Evolutionary conservation across 345 rosid genomes (phyloP).

Genomic region (Ceriops tagal): DNA sequence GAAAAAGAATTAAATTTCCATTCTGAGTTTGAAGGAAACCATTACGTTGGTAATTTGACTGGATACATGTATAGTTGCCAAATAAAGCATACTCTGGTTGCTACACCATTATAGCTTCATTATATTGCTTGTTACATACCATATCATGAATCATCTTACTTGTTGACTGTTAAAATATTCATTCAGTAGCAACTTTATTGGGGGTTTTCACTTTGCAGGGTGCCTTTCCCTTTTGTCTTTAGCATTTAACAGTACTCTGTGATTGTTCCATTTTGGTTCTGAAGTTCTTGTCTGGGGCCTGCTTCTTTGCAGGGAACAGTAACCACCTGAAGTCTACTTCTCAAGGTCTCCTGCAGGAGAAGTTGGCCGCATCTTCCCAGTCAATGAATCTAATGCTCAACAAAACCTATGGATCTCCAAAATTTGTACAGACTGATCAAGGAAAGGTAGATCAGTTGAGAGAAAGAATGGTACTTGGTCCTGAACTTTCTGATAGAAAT

Average conservation of each 20-base stretch:
- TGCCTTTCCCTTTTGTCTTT: neutral
- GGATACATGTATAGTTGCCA: neutral
- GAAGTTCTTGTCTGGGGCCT: slow-evolving; percentile 22
- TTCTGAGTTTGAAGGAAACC: neutral
- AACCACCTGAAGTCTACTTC: slow-evolving; percentile 41
- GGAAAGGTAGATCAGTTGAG: slow-evolving; percentile 41
- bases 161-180: neutral
- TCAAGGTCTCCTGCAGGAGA: slow-evolving; percentile 38
- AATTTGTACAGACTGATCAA: slow-evolving; percentile 42
- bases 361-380: slow-evolving; percentile 43
- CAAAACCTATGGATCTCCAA: slow-evolving; percentile 41
- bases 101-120: neutral
- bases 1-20: neutral
- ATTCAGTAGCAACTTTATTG: neutral
- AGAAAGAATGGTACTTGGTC: slow-evolving; percentile 39
- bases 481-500: slow-evolving; percentile 43
- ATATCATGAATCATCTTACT: slow-evolving; percentile 1
- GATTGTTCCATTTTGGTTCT: slow-evolving; percentile 13
- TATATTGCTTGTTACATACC: neutral
- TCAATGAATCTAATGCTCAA: slow-evolving; percentile 39
- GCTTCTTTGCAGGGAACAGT: slow-evolving; percentile 43
- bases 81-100: neutral
- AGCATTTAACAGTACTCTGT: slow-evolving; percentile 6
- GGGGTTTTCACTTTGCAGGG: neutral
- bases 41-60: neutral